Base-by-base conservation (phyloP, 192 early-diverging fungal genomes). In the Geosiphon pyriformis region DNA sequence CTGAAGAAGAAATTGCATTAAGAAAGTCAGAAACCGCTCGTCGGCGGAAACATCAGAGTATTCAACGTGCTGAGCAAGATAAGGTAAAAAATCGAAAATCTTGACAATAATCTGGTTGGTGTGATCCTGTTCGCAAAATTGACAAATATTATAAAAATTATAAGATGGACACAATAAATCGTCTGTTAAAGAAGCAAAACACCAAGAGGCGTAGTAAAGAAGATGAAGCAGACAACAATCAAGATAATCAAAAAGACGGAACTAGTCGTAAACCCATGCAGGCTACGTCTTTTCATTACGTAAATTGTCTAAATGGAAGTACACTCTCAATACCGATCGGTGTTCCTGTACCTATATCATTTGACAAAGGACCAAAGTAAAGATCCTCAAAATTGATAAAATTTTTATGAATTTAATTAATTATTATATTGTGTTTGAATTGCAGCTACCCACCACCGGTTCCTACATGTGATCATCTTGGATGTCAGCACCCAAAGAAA, bases 181-280 rank as follows among this genome's bases (percentile, higher is more conserved):
- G 87, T n/a, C 72, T 91, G 12, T 76, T 91, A 35, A 91, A 91
- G 70, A 91, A 91, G 67, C 90, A 91, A 72, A 81, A 87, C 8
- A 83, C 85, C 6, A 91, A 89, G 67, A 83, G 76, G 66, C 81
- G 82, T 66, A 68, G 80, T 3, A 78, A 78, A 32, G 83, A 82
- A 53, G 81, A 80, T 53, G 88, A 87, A 20, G 81, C 78, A 12
- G 85, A 87, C n/a, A 72, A 73, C 33, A 74, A 72, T n/a, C 71
- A 80, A 42, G 79, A 76, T 23, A 78, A 69, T 35, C 73, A 73
- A 30, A 67, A 63, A 11, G 62, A 52, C 42, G 34, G 49, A 15
- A 59, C 10, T 22, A 62, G 60, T 54, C 34, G 58, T 27, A 30
- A 63, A 20, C 22, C 17, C 30, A 1, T 25, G 0, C 12, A 47